Evolutionary conservation across 768 basidiomycete species (phyloP).

Genomic region (Naganishia kalamii): DNA sequence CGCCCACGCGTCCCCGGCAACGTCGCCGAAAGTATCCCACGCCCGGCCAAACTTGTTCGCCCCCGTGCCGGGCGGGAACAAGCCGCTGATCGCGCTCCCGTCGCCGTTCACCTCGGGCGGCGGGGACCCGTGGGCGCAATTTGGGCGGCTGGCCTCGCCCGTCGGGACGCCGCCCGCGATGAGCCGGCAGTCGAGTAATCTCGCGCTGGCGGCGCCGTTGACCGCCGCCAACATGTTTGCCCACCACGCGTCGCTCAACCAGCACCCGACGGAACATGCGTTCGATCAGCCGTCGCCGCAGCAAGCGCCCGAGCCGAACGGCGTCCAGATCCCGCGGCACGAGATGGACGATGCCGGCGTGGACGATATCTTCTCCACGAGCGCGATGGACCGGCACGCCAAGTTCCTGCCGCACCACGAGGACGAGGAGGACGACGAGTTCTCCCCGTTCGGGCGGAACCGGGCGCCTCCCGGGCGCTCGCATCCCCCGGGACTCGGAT

Average conservation of each 20-base stretch:
- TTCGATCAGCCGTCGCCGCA: background rate
- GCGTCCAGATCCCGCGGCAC: background rate
- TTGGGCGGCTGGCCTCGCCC: slow-evolving; percentile 37
- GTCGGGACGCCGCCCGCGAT: slow-evolving; percentile 32
- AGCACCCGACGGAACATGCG: background rate
- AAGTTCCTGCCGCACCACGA: slow-evolving; percentile 50
- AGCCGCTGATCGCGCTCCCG: slow-evolving; percentile 62
- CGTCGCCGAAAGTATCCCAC: slow-evolving; percentile 75
- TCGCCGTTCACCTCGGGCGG: background rate
- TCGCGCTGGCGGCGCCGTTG: slow-evolving; percentile 85
- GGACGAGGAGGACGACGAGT: slow-evolving; percentile 48
- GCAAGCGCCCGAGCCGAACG: background rate
- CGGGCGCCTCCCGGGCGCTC: slow-evolving; percentile 52
- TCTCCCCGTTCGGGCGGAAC: slow-evolving; percentile 47
- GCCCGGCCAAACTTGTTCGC: slow-evolving; percentile 66
- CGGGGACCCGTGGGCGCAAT: slow-evolving; percentile 19
- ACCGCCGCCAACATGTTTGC: slow-evolving; percentile 28
- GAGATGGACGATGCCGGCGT: slow-evolving; percentile 25
- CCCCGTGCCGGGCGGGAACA: slow-evolving; percentile 57
- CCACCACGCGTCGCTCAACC: background rate
- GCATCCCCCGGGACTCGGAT: background rate
- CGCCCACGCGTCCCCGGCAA: slow-evolving; percentile 58
- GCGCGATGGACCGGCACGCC: slow-evolving; percentile 18
- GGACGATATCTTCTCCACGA: slow-evolving; percentile 70
- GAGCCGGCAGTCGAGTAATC: slow-evolving; percentile 51